Conservation (phyloP, 1,139 yeast genomes). For the Suhomyces ambrosiae region DNA sequence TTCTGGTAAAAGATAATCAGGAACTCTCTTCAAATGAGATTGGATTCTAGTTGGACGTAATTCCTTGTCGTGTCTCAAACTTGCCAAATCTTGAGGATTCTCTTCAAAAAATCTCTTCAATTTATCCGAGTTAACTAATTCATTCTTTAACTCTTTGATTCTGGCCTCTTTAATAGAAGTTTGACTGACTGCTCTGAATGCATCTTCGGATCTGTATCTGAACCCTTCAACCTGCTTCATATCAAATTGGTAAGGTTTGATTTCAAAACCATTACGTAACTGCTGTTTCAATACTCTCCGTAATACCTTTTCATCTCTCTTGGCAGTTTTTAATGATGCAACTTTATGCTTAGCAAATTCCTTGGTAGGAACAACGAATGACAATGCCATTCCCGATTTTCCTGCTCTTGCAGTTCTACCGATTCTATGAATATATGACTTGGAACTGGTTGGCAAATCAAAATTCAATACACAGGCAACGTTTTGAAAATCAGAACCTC, state of each 20-base stretch:
- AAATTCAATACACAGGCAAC: conserved; percentile 96
- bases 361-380: conserved; percentile 82
- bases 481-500: conserved; percentile 96
- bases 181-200: conserved; percentile 90
- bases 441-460: conserved; percentile 89
- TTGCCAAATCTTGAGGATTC: conserved; percentile 91
- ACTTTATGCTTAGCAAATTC: conserved; percentile 90
- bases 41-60: conserved; percentile 82
- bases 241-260: conserved; percentile 87
- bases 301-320: conserved; percentile 84
- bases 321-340: conserved; percentile 70
- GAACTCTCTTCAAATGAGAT: conserved; percentile 85
- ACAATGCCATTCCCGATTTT: conserved; percentile 90
- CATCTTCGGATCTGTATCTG: conserved; percentile 96
- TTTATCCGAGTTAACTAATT: conserved; percentile 84
- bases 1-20: conserved; percentile 87
- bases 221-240: conserved; percentile 93
- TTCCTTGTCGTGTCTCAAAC: conserved; percentile 89
- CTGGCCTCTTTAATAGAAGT: conserved; percentile 93
- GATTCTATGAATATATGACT: conserved; percentile 88
- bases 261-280: conserved; percentile 67
- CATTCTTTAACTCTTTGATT: conserved; percentile 84
- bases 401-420: conserved; percentile 99
- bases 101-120: conserved; percentile 95
- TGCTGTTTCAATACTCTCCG: conserved; percentile 78